phyloP scores from a whole-genome alignment of 192 early-diverging fungal species.

The Backusella liffmaniae region DNA sequence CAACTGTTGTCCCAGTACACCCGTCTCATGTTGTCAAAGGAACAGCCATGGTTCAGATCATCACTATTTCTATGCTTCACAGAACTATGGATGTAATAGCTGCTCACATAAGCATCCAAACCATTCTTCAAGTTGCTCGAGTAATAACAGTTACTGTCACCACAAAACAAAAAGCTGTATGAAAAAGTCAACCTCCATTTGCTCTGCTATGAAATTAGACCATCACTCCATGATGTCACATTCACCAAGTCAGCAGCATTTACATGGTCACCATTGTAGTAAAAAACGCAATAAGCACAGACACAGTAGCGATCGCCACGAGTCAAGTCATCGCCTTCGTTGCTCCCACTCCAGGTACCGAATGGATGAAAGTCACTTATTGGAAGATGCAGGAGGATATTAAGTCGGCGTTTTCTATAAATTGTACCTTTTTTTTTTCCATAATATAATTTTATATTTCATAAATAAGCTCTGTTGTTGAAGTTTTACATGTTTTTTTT shows the following conservation, averaged over 20 bases:
- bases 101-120: neutral
- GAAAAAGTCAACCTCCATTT: neutral
- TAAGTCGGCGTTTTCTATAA: neutral
- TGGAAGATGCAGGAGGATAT: neutral
- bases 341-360: neutral
- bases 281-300: neutral
- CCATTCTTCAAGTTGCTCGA: neutral
- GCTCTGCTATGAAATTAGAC: neutral
- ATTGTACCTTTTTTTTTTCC: neutral
- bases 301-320: neutral
- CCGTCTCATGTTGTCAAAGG: neutral
- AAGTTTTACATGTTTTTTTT: neutral
- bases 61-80: neutral
- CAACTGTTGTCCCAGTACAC: neutral
- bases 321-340: neutral
- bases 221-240: neutral
- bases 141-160: neutral
- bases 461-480: neutral
- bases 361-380: neutral
- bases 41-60: neutral
- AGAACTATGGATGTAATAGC: neutral
- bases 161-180: neutral
- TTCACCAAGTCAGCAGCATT: conserved; percentile 1
- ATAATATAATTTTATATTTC: neutral
- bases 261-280: neutral